Conservation (phyloP, 257 asterid species). For the Nicotiana noctiflora region DNA sequence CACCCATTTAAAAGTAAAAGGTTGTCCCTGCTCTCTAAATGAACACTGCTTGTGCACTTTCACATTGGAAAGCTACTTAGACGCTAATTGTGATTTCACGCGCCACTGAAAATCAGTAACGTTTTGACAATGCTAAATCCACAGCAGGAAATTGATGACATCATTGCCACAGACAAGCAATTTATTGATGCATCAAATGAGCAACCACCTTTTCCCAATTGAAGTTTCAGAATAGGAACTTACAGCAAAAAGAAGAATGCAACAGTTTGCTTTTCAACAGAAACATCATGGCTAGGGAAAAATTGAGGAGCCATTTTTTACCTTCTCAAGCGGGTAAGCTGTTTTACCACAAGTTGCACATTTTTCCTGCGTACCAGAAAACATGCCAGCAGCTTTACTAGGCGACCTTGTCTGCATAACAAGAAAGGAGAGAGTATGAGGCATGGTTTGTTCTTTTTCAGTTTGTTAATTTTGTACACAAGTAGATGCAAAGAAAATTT, state of each 20-base stretch:
- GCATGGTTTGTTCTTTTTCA: neutral
- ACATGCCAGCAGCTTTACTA: slow-evolving; percentile 95
- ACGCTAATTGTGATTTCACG: neutral
- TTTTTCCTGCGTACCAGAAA: slow-evolving; percentile 92
- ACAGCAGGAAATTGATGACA: neutral
- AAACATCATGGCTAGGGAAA: neutral
- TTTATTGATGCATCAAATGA: neutral
- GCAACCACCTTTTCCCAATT: neutral
- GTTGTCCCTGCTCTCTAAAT: too few relatives aligned
- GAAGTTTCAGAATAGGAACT: neutral
- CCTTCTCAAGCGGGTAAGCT: slow-evolving; percentile 97
- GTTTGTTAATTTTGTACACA: neutral
- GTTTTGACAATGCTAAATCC: neutral
- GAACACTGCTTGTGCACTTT: neutral
- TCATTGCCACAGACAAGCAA: neutral
- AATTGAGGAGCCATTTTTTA: slow-evolving; percentile 12
- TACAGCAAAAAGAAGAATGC: neutral
- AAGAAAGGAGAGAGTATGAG: slow-evolving; percentile 12
- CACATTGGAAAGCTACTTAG: neutral
- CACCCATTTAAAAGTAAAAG: neutral
- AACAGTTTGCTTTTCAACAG: neutral
- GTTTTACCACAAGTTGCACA: slow-evolving; percentile 95
- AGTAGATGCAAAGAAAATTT: slow-evolving; percentile 14
- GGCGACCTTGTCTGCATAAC: slow-evolving; percentile 69
- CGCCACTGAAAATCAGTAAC: neutral